Conservation (phyloP, 2,329 filamentous ascomycete species). For the Hypoxylon sp. region DNA sequence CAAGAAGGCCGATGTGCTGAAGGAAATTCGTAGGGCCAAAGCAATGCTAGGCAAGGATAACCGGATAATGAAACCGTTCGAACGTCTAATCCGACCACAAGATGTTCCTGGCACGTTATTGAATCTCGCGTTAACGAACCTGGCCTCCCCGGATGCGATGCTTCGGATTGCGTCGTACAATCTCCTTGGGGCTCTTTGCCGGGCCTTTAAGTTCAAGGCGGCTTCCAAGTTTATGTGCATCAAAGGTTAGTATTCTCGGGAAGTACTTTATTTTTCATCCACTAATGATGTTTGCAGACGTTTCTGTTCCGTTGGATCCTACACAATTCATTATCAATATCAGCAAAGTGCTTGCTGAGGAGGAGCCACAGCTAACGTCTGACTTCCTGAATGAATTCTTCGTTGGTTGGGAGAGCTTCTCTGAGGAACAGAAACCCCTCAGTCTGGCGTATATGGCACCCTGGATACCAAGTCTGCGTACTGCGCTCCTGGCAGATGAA, state of each 20-base stretch:
- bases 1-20: conserved; percentile 69
- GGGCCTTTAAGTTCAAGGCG: conserved; percentile 72
- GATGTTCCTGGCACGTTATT: conserved; percentile 75
- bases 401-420: conserved; percentile 75
- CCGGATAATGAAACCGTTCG: conserved; percentile 67
- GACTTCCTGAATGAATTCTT: conserved; percentile 80
- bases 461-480: conserved; percentile 70
- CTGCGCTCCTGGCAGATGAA: conserved; percentile 66
- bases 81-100: conserved; percentile 72
- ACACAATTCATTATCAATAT: conserved; percentile 71
- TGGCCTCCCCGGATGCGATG: conserved; percentile 67
- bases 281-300: conserved; percentile 54
- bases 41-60: conserved; percentile 71
- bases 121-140: conserved; percentile 72
- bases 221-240: conserved; percentile 68
- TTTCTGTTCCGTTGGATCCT: conserved; percentile 69
- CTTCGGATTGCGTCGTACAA: conserved; percentile 73
- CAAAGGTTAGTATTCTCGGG: conserved; percentile 56
- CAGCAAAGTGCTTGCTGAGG: conserved; percentile 68
- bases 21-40: conserved; percentile 70
- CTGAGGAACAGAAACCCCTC: conserved; percentile 71
- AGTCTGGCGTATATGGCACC: conserved; percentile 76
- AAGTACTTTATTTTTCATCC: not conserved
- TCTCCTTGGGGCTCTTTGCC: conserved; percentile 70
- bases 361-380: conserved; percentile 72